A percentile compares a stretch with the other conserved stretches of the same genome.
Conservation (phyloP, 768 basidiomycete species). For the Russula griseocarnosa region DNA sequence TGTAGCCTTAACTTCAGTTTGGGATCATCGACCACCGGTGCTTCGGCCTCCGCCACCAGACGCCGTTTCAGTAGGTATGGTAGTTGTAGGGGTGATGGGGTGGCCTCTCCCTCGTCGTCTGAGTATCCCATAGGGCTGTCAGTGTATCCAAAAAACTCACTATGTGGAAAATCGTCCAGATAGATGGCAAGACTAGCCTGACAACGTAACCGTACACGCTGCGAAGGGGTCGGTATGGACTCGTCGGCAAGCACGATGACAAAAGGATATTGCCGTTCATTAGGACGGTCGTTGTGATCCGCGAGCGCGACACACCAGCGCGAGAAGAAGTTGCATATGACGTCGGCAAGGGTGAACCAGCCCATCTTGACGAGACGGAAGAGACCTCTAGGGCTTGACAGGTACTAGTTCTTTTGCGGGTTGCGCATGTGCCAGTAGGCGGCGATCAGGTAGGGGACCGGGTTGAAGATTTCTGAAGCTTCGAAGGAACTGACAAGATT, state of each 20-base stretch:
- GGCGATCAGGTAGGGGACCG: not conserved
- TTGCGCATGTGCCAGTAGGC: slow-evolving; percentile 34
- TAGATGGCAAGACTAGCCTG: slow-evolving; percentile 14
- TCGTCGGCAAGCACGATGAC: slow-evolving; percentile 18
- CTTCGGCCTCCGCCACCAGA: too few relatives aligned
- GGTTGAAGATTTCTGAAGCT: slow-evolving; percentile 31
- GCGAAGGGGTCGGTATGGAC: slow-evolving; percentile 30
- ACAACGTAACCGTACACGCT: slow-evolving; percentile 28
- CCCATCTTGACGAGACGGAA: slow-evolving; percentile 32
- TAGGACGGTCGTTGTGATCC: slow-evolving; percentile 28
- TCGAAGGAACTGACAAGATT: slow-evolving; percentile 6
- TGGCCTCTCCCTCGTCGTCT: slow-evolving; percentile 3
- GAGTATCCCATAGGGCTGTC: slow-evolving; percentile 8
- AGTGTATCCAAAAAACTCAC: slow-evolving; percentile 27
- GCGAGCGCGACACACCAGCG: slow-evolving; percentile 28
- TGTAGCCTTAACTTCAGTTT: slow-evolving; percentile 11
- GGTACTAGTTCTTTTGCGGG: too few relatives aligned
- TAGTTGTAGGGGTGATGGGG: too few relatives aligned
- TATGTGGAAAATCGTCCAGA: slow-evolving; percentile 29
- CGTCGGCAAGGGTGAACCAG: slow-evolving; percentile 33
- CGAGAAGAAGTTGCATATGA: slow-evolving; percentile 27
- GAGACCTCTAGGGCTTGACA: too few relatives aligned
- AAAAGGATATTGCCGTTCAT: slow-evolving; percentile 31
- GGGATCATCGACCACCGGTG: not conserved
- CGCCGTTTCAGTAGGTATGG: not conserved